These are phyloP conservation scores for Vitis riparia DNA, from an alignment of 164 flowering plant genomes.

Conservation along the genomic window DNA sequence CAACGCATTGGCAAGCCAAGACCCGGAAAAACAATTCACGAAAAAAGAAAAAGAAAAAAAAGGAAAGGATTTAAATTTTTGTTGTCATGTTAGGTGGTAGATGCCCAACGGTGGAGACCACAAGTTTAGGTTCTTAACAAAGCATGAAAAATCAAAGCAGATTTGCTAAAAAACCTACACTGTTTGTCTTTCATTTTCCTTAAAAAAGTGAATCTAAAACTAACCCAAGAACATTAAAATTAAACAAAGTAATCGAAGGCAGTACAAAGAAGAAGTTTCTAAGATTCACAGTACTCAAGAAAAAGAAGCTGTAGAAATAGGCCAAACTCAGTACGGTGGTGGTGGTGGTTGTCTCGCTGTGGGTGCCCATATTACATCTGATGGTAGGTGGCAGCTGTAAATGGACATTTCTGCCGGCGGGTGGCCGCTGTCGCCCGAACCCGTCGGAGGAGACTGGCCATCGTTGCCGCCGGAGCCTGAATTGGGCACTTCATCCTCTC, in stretches of 20 bases:
- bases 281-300: conserved; percentile 6
- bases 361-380: conserved; percentile 74
- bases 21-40: no score
- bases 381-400: conserved; percentile 48
- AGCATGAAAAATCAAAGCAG: not conserved
- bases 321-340: conserved; percentile 23
- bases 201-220: not conserved
- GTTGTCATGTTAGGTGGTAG: no score
- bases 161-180: not conserved
- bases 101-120: no score
- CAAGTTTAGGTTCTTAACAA: not conserved
- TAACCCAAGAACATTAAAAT: not conserved
- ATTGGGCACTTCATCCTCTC: conserved; percentile 29
- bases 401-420: conserved; percentile 30
- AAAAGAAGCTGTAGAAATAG: not conserved
- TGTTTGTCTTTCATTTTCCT: not conserved
- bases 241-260: not conserved
- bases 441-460: conserved; percentile 21
- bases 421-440: conserved; percentile 24
- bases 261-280: not conserved
- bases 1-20: no score
- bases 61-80: no score
- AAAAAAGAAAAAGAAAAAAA: no score
- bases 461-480: conserved; percentile 25
- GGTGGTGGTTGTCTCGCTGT: conserved; percentile 48